Conservation (phyloP, 2,329 filamentous ascomycete species). For the Rhynchosporium graminicola region DNA sequence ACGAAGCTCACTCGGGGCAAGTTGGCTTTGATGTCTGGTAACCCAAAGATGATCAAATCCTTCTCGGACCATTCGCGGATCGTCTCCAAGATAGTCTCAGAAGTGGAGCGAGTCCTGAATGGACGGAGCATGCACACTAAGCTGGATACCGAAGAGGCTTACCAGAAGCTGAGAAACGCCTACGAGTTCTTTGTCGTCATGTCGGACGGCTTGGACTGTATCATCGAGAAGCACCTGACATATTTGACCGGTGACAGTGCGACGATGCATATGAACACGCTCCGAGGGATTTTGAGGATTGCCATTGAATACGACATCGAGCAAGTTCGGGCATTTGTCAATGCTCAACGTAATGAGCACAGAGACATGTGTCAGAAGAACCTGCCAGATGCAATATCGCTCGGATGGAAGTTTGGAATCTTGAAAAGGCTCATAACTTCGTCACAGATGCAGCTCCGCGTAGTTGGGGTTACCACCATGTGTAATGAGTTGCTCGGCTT, state of each 20-base stretch:
- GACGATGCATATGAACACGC: conserved; percentile 42
- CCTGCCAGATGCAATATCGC: conserved; percentile 53
- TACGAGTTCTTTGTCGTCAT: conserved; percentile 48
- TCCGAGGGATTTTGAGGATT: conserved; percentile 49
- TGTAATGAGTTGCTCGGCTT: conserved; percentile 67
- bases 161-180: conserved; percentile 44
- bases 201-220: conserved; percentile 46
- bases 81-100: conserved; percentile 28
- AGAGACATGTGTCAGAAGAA: conserved; percentile 40
- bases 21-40: conserved; percentile 45
- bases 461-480: conserved; percentile 75
- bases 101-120: conserved; percentile 27
- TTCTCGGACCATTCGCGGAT: conserved; percentile 36
- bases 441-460: conserved; percentile 87
- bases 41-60: conserved; percentile 47
- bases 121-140: conserved; percentile 24
- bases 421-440: conserved; percentile 75
- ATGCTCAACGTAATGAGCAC: conserved; percentile 35
- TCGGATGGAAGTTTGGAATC: conserved; percentile 69
- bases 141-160: conserved; percentile 36
- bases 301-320: conserved; percentile 40
- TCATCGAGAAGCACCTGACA: conserved; percentile 59
- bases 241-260: conserved; percentile 51
- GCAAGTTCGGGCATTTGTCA: conserved; percentile 29
- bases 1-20: conserved; percentile 47